Evolutionary conservation across 305 asterid species (phyloP), one percentile per base, ranked within the genome.

Genomic region (Ilex paraguariensis): DNA sequence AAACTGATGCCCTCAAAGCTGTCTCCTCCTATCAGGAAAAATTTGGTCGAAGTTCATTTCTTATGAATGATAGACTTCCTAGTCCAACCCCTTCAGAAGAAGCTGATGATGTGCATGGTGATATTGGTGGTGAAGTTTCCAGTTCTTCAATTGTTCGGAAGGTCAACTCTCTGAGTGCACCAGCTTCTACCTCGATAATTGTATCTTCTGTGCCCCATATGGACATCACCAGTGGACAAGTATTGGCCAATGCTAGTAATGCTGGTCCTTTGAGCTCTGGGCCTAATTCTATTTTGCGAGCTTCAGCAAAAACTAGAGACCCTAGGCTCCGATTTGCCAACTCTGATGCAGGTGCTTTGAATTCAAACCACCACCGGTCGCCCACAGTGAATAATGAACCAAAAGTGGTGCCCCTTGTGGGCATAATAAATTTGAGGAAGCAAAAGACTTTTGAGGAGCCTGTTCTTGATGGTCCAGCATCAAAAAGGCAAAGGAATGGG

Each of bases 21-120:
- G 95, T 87, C 69, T 93, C 98, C 64, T 82, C 95, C 65, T 93
- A 93, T 85, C 98, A 93, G 70, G 95, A 93, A 68, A 93, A 86
- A 75, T 93, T 93, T 79, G 80, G 91, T 30, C 79, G 78, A 64
- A 75, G 81, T 64, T 81, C 97, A 54, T 70, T 77, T 77, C 79
- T 73, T 56, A 73, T 70, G 86, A 76, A 70, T 32, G 90, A 84
- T 53, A 74, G 78, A 59, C 91, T 93, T 68, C 98, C 98, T 36
- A 93, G 98, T 74, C 98, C 98, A 62, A 93, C 98, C 54, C 98
- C 98, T 60, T 93, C 98, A 6, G 95, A 82, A 76, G 95, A 90
- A 52, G 88, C 77, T 65, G 85, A 83, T 70, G 60, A 61, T 71
- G 91, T 77, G 57, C 90, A 82, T 70, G 84, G 72, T 75, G 97